phyloP scores from a whole-genome alignment of 768 basidiomycete genomes.

The Exidia glandulosa region DNA sequence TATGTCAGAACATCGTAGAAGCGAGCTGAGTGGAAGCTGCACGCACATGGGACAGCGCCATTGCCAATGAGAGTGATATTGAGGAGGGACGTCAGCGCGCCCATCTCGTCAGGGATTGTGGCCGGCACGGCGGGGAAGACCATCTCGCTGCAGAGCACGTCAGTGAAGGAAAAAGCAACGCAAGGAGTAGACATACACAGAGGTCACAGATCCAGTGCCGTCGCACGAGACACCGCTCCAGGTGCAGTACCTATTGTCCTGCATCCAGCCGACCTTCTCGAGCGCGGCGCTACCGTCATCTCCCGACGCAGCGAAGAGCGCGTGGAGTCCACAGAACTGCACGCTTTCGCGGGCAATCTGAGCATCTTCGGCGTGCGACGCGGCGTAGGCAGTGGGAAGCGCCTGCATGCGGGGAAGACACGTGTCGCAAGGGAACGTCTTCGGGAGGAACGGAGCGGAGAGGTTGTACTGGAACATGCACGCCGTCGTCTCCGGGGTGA shows the following conservation, averaged over 20 bases:
- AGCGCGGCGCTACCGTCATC: constrained; percentile 27
- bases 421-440: constrained; percentile 34
- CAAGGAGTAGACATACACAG: constrained; percentile 24
- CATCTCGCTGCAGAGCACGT: constrained; percentile 19
- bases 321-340: constrained; percentile 38
- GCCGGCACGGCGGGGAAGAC: constrained; percentile 38
- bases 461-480: constrained; percentile 36
- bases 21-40: not conserved
- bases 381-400: constrained; percentile 23
- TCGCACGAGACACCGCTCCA: constrained; percentile 39
- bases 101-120: constrained; percentile 31
- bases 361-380: constrained; percentile 22
- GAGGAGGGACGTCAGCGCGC: constrained; percentile 27
- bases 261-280: constrained; percentile 33
- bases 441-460: constrained; percentile 32
- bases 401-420: constrained; percentile 31
- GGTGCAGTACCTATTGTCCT: constrained; percentile 32
- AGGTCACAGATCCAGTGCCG: constrained; percentile 26
- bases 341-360: constrained; percentile 24
- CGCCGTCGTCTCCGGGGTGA: constrained; percentile 30
- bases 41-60: constrained; percentile 30
- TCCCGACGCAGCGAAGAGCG: constrained; percentile 30
- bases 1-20: not conserved
- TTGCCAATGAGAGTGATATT: constrained; percentile 31
- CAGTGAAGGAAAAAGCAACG: constrained; percentile 1